Evolutionary conservation across 2,329 filamentous ascomycete genomes (phyloP).

Genomic region (Cladosporium sp.): DNA sequence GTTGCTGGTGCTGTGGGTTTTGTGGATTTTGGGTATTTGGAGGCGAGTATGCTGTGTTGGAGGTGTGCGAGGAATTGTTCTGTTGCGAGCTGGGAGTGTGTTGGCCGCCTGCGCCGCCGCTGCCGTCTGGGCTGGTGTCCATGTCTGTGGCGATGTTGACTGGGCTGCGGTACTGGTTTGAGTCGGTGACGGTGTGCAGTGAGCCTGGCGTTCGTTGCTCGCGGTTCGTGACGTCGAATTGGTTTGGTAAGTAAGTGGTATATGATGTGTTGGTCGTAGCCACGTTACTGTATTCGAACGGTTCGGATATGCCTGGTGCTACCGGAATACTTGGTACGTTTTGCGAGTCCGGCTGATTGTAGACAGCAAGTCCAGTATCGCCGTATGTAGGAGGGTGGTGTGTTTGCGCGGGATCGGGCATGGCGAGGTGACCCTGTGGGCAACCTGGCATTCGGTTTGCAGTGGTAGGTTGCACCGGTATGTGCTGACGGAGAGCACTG

Average conservation of each 20-base stretch:
- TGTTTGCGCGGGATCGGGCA: not conserved
- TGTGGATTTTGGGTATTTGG: slow-evolving; percentile 21
- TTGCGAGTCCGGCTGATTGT: slow-evolving; percentile 23
- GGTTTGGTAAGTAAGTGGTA: not conserved
- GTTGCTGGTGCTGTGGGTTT: slow-evolving; percentile 17
- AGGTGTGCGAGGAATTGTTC: slow-evolving; percentile 31
- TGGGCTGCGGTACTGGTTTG: slow-evolving; percentile 26
- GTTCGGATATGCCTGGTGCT: not conserved
- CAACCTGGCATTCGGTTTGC: slow-evolving; percentile 23
- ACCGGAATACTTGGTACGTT: slow-evolving; percentile 7
- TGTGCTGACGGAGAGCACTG: slow-evolving; percentile 25
- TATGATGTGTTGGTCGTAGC: slow-evolving; percentile 3
- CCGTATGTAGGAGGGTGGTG: slow-evolving; percentile 22
- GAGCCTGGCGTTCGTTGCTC: slow-evolving; percentile 30
- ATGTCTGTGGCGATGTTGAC: slow-evolving; percentile 26
- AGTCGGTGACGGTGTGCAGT: slow-evolving; percentile 19
- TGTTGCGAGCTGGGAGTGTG: slow-evolving; percentile 30
- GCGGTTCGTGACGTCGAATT: slow-evolving; percentile 30
- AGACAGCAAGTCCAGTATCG: slow-evolving; percentile 27
- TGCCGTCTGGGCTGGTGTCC: slow-evolving; percentile 35
- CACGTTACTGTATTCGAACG: not conserved
- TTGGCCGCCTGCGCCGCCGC: slow-evolving; percentile 25
- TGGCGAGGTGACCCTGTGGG: slow-evolving; percentile 22
- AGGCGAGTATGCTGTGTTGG: slow-evolving; percentile 32
- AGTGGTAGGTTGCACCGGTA: slow-evolving; percentile 17